Percentiles rank a stretch among this genome's conserved stretches.
Conservation (phyloP, 2,329 filamentous ascomycete species). For the Hypomyces rosellus region DNA sequence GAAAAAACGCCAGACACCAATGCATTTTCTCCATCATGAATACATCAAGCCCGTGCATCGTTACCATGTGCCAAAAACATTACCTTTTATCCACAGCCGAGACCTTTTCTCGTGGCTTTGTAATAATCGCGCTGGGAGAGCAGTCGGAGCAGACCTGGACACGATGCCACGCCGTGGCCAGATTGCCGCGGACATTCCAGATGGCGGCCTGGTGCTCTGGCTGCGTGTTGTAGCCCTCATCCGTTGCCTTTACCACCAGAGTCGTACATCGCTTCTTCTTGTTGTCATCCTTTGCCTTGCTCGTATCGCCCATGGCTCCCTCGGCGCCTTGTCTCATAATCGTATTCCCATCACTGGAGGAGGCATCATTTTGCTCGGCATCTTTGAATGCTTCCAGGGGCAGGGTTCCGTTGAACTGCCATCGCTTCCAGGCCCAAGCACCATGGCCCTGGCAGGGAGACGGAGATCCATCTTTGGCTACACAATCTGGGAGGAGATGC, state of each 20-base stretch:
- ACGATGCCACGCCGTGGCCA: constrained; percentile 62
- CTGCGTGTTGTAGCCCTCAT: constrained; percentile 61
- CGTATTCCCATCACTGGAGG: constrained; percentile 9
- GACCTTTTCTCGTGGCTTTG: not conserved
- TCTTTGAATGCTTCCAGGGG: constrained; percentile 27
- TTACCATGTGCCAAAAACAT: too few relatives aligned
- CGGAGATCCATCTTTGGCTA: constrained; percentile 18
- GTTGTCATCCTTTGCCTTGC: not conserved
- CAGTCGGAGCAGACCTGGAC: constrained; percentile 36
- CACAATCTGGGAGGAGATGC: constrained; percentile 46
- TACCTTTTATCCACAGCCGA: not conserved
- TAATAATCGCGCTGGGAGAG: constrained; percentile 7
- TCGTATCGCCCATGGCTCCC: not conserved
- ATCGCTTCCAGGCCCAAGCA: constrained; percentile 59
- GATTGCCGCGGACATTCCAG: constrained; percentile 59
- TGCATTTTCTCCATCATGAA: too few relatives aligned
- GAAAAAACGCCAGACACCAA: not conserved
- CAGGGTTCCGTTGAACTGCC: constrained; percentile 50
- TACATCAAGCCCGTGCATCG: too few relatives aligned
- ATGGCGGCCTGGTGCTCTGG: constrained; percentile 54
- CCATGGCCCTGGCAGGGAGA: constrained; percentile 37
- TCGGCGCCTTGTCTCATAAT: not conserved
- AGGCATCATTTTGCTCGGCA: constrained; percentile 3
- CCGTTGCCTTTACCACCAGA: constrained; percentile 59
- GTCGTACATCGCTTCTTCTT: constrained; percentile 35